Evolutionary conservation across 2,329 filamentous ascomycete species (phyloP).

Genomic region (Pseudocercospora fuligena): DNA sequence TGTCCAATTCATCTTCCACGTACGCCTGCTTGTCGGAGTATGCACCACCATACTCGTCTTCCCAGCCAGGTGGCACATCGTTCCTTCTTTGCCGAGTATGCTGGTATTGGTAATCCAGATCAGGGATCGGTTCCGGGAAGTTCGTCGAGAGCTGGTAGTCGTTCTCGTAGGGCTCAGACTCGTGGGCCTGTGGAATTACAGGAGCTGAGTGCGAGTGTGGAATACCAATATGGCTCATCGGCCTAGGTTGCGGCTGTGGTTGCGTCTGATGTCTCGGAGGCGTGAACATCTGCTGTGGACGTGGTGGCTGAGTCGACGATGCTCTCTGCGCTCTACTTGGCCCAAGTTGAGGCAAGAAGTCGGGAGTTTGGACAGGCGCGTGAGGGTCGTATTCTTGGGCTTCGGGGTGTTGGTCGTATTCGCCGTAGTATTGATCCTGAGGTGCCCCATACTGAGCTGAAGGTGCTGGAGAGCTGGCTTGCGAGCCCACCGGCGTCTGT

Average conservation of each 20-base stretch:
- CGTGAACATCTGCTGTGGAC: slow-evolving; percentile 17
- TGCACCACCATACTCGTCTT: slow-evolving; percentile 35
- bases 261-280: slow-evolving; percentile 29
- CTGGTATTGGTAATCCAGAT: slow-evolving; percentile 40
- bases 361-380: slow-evolving; percentile 47
- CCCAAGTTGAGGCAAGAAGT: slow-evolving; percentile 42
- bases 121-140: slow-evolving; percentile 41
- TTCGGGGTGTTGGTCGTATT: slow-evolving; percentile 27
- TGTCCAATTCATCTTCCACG: slow-evolving; percentile 30
- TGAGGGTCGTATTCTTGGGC: slow-evolving; percentile 37
- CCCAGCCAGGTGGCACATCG: slow-evolving; percentile 36
- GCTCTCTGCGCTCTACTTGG: slow-evolving; percentile 38
- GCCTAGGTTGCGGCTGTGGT: slow-evolving; percentile 29
- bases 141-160: slow-evolving; percentile 37
- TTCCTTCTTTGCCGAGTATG: slow-evolving; percentile 35
- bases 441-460: slow-evolving; percentile 13
- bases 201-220: slow-evolving; percentile 54
- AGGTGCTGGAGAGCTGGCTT: slow-evolving; percentile 11
- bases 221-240: slow-evolving; percentile 37
- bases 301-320: slow-evolving; percentile 34
- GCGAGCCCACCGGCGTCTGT: slow-evolving; percentile 22
- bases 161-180: slow-evolving; percentile 45
- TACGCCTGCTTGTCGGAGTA: slow-evolving; percentile 30
- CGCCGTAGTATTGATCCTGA: slow-evolving; percentile 22
- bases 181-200: slow-evolving; percentile 57